A percentile compares a stretch with the other conserved stretches of the same genome.
Conservation (phyloP, 2,329 filamentous ascomycete genomes). For the Aspergillus fumigatus region DNA sequence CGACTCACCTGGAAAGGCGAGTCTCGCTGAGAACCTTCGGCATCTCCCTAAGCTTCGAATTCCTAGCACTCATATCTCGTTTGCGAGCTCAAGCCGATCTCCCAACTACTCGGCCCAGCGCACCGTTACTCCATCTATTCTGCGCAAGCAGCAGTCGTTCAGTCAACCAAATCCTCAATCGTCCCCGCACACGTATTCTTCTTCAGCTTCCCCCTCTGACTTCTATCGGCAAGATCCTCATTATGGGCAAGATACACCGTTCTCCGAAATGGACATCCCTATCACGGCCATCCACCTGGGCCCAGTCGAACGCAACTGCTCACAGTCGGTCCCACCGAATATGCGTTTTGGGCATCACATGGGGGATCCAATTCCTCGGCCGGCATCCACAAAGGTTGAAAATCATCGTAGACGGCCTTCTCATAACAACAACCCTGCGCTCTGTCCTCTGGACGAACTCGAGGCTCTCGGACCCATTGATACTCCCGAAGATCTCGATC, state of each 20-base stretch:
- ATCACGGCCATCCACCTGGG: no score
- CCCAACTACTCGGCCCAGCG: constrained; percentile 16
- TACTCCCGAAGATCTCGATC: constrained; percentile 22
- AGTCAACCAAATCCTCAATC: constrained; percentile 13
- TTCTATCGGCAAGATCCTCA: not conserved
- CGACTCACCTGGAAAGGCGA: not conserved
- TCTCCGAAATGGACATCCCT: no score
- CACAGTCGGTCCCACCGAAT: constrained; percentile 19
- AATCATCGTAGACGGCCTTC: not conserved
- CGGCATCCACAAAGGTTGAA: constrained; percentile 34
- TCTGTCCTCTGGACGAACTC: constrained; percentile 22
- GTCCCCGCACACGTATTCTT: not conserved
- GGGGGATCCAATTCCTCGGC: constrained; percentile 44
- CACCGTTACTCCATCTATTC: not conserved
- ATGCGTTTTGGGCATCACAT: constrained; percentile 18
- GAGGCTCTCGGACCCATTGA: constrained; percentile 26
- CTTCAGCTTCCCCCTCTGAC: not conserved
- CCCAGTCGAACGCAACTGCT: no score
- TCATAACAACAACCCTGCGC: not conserved
- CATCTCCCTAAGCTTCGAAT: constrained; percentile 6
- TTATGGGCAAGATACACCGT: not conserved
- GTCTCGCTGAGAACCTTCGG: not conserved
- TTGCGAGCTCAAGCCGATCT: constrained; percentile 10
- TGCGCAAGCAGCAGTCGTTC: constrained; percentile 11
- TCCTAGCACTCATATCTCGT: constrained; percentile 57